Base-by-base conservation (phyloP, 2,329 filamentous ascomycete genomes). In the Thielaviopsis musarum region DNA sequence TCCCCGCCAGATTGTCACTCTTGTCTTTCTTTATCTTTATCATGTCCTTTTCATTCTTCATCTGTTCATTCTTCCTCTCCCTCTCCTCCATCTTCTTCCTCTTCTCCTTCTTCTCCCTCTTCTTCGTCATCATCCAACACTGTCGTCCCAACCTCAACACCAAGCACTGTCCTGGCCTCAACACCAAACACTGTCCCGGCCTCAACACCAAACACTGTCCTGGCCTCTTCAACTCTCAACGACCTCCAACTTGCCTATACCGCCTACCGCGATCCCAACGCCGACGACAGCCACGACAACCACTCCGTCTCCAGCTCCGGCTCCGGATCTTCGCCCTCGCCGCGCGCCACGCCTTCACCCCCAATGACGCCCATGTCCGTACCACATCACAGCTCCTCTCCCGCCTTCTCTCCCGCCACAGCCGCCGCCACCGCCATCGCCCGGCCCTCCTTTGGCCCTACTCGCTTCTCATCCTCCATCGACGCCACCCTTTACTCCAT, bases 401-500 rank as follows among this genome's bases (percentile, higher is more conserved):
- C 49, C 34, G 15, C 15, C 17, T 17, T 26, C 30, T 28, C 15
- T 21, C 51, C 53, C 21, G 45, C 12, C 15, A 5, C 26, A n/a
- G n/a, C n/a, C n/a, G n/a, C n/a, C n/a, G n/a, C n/a, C n/a, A n/a
- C 53, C 21, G 45, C 12, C 15, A 5, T 21, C 52, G 22, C 10
- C 24, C 17, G 7, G n/a, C 34, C 5, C 22, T 34, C n/a, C 58
- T 24, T 21, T 30, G 41, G 24, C 55, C 49, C 55, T 57, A 6
- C 56, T 26, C 56, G 52, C 19, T 34, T 52, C 26, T 49, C 10
- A 30, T 57, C 57, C 19, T 49, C 57, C 19, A 62, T 60, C 30
- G 57, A 62, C 28, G 48, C 57, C 26, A 21, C 26, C 22, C 21
- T 62, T 5, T 54, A 57, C 45, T 58, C 58, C 28, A 62, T 62